phyloP scores from a whole-genome alignment of 2,329 filamentous ascomycete species.

The Penicillium thymicola region DNA sequence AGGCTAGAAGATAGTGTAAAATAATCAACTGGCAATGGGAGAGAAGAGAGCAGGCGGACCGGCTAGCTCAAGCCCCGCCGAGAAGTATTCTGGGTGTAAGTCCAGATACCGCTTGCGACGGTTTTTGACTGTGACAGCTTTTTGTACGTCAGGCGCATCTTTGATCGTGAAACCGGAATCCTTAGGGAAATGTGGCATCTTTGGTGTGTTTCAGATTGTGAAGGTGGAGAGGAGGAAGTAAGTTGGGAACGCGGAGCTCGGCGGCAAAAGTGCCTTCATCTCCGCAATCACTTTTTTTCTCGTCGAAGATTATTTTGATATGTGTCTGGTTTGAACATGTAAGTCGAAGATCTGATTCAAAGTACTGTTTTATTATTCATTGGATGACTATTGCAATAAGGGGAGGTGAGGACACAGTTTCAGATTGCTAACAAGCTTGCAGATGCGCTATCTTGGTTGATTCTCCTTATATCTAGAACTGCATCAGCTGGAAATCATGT shows the following conservation, averaged over 20 bases:
- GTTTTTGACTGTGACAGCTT: constrained; percentile 62
- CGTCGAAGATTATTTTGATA: constrained; percentile 10
- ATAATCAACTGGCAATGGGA: constrained; percentile 17
- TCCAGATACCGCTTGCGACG: constrained; percentile 73
- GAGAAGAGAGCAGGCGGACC: constrained; percentile 44
- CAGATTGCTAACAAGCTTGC: constrained; percentile 6
- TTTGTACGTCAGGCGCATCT: constrained; percentile 25
- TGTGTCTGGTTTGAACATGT: constrained; percentile 18
- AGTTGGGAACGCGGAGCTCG: constrained; percentile 26
- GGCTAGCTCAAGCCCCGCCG: constrained; percentile 60
- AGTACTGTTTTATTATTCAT: not conserved
- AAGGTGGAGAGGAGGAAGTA: constrained; percentile 12
- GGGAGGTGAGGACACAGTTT: constrained; percentile 1
- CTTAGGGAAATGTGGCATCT: constrained; percentile 40
- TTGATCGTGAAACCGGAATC: constrained; percentile 26
- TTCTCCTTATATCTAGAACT: constrained; percentile 5
- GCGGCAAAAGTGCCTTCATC: constrained; percentile 27
- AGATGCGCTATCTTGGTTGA: constrained; percentile 6
- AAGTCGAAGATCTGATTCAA: constrained; percentile 8
- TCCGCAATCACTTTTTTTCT: constrained; percentile 12
- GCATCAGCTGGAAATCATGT: constrained; percentile 24
- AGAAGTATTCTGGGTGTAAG: constrained; percentile 69
- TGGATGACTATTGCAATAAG: not conserved
- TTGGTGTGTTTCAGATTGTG: constrained; percentile 11
- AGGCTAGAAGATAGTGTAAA: not conserved